These are phyloP conservation scores for Aspergillus aculeatinus DNA, from an alignment of 2,329 filamentous ascomycete genomes.

Conservation along the genomic window DNA sequence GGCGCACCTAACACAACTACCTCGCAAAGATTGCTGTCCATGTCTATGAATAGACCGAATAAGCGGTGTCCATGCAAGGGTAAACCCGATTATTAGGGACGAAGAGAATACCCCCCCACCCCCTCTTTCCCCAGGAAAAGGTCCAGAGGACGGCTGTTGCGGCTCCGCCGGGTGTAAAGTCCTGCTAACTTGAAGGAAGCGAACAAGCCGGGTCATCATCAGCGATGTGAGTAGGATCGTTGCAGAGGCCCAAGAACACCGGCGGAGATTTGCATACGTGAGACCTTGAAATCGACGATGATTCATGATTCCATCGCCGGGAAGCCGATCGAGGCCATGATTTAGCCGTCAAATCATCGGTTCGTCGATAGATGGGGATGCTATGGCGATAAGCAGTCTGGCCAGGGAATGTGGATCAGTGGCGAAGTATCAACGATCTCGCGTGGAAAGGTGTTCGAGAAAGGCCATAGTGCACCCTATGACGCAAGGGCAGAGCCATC, in stretches of 20 bases:
- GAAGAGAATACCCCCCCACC: background rate
- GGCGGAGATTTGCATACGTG: background rate
- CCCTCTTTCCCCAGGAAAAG: background rate
- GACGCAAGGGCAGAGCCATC: slow-evolving; percentile 3
- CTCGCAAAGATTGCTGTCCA: background rate
- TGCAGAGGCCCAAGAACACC: background rate
- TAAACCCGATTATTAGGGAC: slow-evolving; percentile 12
- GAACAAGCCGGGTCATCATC: background rate
- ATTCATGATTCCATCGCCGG: background rate
- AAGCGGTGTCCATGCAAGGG: slow-evolving; percentile 15
- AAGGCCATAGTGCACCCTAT: slow-evolving; percentile 1
- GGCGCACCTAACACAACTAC: background rate
- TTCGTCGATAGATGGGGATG: background rate
- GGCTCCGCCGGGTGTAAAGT: background rate
- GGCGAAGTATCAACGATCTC: background rate
- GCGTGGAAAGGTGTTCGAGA: slow-evolving; percentile 6
- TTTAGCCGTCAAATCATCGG: background rate
- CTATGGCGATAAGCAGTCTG: background rate
- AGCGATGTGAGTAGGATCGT: background rate
- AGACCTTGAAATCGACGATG: background rate
- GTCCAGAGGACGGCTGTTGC: background rate
- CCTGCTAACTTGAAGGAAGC: background rate
- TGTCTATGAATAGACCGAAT: slow-evolving; percentile 1
- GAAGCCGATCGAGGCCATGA: background rate
- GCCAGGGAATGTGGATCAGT: background rate